phyloP scores from a whole-genome alignment of 345 rosid genomes.

The Linum lewisii region DNA sequence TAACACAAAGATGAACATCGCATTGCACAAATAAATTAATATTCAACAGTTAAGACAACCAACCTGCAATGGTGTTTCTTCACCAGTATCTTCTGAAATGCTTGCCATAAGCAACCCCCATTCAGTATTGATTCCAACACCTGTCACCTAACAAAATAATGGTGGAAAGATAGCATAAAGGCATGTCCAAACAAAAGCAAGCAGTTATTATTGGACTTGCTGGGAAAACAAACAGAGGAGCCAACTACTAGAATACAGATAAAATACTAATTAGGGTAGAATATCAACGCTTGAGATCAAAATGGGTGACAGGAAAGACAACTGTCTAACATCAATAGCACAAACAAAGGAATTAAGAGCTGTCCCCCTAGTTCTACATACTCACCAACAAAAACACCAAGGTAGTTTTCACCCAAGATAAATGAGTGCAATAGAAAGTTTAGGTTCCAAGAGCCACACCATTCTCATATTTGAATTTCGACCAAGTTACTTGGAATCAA shows the following conservation, averaged over 20 bases:
- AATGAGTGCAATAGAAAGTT: too few species aligned
- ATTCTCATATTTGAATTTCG: too few species aligned
- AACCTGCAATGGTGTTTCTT: slow-evolving; percentile 33
- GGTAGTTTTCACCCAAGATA: too few species aligned
- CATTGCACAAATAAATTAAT: neutral
- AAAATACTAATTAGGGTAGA: neutral
- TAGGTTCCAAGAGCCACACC: too few species aligned
- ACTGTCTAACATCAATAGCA: too few species aligned
- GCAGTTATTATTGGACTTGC: too few species aligned
- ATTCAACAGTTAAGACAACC: neutral
- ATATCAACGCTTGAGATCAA: too few species aligned
- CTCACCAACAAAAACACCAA: too few species aligned
- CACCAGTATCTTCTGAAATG: slow-evolving; percentile 31
- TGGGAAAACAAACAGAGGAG: neutral
- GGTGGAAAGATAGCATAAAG: neutral
- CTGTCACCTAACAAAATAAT: slow-evolving; percentile 15
- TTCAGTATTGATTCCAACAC: slow-evolving; percentile 29
- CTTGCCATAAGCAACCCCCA: slow-evolving; percentile 33
- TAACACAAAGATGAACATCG: neutral
- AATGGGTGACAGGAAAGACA: too few species aligned
- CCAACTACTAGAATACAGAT: neutral
- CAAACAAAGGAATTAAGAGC: too few species aligned
- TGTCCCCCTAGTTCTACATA: too few species aligned
- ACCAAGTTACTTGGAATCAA: too few species aligned
- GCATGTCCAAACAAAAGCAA: neutral